These are phyloP conservation scores for Saccharomycopsis selenospora DNA, from an alignment of 805 yeast species.

Conservation along the genomic window DNA sequence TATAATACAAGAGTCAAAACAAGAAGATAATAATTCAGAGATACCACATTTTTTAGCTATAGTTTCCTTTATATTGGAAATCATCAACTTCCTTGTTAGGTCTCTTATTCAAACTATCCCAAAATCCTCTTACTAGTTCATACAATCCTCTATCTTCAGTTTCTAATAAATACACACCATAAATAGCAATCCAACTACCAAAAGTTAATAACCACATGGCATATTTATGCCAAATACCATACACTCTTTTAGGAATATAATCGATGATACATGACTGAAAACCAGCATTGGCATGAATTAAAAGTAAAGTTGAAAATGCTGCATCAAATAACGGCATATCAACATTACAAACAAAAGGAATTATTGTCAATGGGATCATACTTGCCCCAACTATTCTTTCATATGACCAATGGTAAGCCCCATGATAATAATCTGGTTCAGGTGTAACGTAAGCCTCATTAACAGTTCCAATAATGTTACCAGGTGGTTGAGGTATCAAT, in stretches of 20 bases:
- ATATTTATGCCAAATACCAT: constrained; percentile 52
- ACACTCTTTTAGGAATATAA: constrained; percentile 70
- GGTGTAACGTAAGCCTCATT: constrained; percentile 68
- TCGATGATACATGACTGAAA: constrained; percentile 73
- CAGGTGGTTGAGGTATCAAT: constrained; percentile 64
- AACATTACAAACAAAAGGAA: constrained; percentile 50
- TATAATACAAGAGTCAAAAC: too few relatives aligned
- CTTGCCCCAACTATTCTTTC: constrained; percentile 57
- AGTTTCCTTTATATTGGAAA: constrained; percentile 19
- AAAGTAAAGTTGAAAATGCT: constrained; percentile 43
- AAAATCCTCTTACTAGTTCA: constrained; percentile 35
- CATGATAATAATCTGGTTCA: constrained; percentile 46
- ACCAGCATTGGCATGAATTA: constrained; percentile 64
- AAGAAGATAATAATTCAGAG: too few relatives aligned
- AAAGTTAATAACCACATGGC: constrained; percentile 55
- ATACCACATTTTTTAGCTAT: too few relatives aligned
- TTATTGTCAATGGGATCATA: constrained; percentile 53
- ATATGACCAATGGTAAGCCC: constrained; percentile 68
- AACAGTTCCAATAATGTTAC: constrained; percentile 61
- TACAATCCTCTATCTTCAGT: constrained; percentile 57
- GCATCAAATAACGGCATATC: constrained; percentile 53
- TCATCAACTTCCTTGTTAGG: constrained; percentile 24
- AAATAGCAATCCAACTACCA: constrained; percentile 59
- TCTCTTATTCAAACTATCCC: constrained; percentile 23
- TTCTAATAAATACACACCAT: constrained; percentile 67